A percentile compares a stretch with the other conserved stretches of the same genome.
Evolutionary conservation across 345 rosid genomes (phyloP).

Genomic region (Pugionium cornutum): DNA sequence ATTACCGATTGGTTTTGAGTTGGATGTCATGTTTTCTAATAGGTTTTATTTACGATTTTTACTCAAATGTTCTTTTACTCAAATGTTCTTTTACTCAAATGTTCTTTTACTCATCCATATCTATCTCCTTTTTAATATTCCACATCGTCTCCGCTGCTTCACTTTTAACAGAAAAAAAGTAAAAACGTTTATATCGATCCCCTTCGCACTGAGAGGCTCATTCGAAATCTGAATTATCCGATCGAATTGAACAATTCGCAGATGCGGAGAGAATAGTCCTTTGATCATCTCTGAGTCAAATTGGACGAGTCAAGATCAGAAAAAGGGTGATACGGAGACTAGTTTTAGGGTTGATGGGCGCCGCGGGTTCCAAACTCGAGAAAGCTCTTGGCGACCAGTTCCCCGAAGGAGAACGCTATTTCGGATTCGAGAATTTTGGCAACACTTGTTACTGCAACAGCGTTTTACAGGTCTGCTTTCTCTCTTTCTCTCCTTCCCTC

Average conservation of each 20-base stretch:
- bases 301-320: conserved; percentile 33
- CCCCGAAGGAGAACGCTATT: conserved; percentile 98
- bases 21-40: no score
- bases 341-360: conserved; percentile 68
- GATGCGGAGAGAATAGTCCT: conserved; percentile 1
- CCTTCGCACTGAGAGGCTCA: conserved; percentile 17
- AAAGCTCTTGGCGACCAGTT: conserved; percentile 99
- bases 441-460: conserved; percentile 98
- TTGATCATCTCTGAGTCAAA: conserved; percentile 33
- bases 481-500: not conserved
- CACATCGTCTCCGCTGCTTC: not conserved
- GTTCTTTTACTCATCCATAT: no score
- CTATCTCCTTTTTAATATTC: no score
- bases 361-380: conserved; percentile 98
- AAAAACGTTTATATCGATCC: conserved; percentile 6
- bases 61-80: no score
- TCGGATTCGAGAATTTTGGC: conserved; percentile 98
- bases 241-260: conserved; percentile 33
- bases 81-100: no score
- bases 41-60: no score
- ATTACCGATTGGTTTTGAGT: no score
- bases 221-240: conserved; percentile 25
- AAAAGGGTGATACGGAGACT: conserved; percentile 38
- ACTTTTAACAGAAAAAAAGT: not conserved
- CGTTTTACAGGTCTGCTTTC: conserved; percentile 75